These are phyloP conservation scores for Psilocybe sp. DNA, from an alignment of 768 basidiomycete species.

Conservation along the genomic window DNA sequence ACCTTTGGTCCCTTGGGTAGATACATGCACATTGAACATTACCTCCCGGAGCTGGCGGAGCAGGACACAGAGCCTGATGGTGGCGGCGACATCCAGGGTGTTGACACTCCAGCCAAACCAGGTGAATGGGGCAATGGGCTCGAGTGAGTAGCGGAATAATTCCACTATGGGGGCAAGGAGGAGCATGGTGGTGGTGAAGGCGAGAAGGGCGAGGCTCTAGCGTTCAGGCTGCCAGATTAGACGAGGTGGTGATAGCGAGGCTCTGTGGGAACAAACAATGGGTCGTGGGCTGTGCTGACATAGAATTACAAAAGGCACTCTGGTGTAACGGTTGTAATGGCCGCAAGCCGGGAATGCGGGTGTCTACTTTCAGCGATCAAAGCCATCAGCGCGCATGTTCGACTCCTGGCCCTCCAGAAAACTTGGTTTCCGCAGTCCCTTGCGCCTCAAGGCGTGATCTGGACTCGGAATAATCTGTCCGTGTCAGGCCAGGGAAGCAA, in stretches of 20 bases:
- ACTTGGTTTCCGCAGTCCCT: slow-evolving; percentile 80
- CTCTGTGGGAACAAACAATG: neutral
- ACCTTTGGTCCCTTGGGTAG: slow-evolving; percentile 31
- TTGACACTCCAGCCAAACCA: slow-evolving; percentile 62
- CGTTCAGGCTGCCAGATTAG: neutral
- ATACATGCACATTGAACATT: slow-evolving; percentile 35
- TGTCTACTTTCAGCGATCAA: slow-evolving; percentile 59
- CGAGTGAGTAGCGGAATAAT: slow-evolving; percentile 50
- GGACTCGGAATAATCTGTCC: slow-evolving; percentile 82
- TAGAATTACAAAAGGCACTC: slow-evolving; percentile 15
- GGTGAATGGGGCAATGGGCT: slow-evolving; percentile 63
- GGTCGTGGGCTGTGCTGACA: neutral
- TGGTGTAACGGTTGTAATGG: slow-evolving; percentile 81
- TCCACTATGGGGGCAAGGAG: slow-evolving; percentile 41
- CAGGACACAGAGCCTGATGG: slow-evolving; percentile 65
- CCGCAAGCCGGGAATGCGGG: slow-evolving; percentile 79
- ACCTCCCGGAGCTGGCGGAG: slow-evolving; percentile 65
- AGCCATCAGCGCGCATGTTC: slow-evolving; percentile 84
- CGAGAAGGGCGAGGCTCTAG: neutral
- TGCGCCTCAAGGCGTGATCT: slow-evolving; percentile 58
- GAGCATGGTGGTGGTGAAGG: slow-evolving; percentile 25
- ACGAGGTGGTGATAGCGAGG: neutral
- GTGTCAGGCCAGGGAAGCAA: slow-evolving; percentile 89
- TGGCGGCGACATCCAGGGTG: slow-evolving; percentile 65
- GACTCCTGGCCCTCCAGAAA: slow-evolving; percentile 93